Evolutionary conservation across 192 early-diverging fungal genomes (phyloP).

Genomic region (Coemansia sp.): DNA sequence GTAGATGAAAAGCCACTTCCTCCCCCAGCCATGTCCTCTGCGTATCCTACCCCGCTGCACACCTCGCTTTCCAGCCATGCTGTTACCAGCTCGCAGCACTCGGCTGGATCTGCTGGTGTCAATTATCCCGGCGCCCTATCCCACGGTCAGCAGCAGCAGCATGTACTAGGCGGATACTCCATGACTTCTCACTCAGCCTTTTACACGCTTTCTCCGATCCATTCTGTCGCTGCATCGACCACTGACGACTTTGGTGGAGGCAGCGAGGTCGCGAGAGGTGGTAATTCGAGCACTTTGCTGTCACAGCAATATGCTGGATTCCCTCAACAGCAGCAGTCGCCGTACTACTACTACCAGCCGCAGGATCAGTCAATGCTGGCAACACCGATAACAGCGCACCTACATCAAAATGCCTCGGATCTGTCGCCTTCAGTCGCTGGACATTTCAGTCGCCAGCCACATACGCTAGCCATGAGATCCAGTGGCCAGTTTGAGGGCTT

Average conservation of each 20-base stretch:
- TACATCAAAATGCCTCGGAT: conserved; percentile 9
- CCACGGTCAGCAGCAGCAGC: conserved; percentile 21
- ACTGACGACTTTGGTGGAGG: conserved; percentile 31
- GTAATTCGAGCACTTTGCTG: background rate
- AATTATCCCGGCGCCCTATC: conserved; percentile 6
- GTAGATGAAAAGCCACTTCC: conserved; percentile 4
- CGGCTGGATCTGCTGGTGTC: conserved; percentile 13
- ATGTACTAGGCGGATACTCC: conserved; percentile 18
- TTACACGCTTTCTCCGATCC: conserved; percentile 33
- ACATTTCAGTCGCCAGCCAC: conserved; percentile 25
- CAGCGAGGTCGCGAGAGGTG: background rate
- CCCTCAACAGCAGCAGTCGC: conserved; percentile 16
- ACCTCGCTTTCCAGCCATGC: conserved; percentile 11
- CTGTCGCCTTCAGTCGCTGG: conserved; percentile 21
- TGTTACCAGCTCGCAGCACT: conserved; percentile 19
- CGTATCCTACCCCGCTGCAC: conserved; percentile 21
- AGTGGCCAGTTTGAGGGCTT: conserved; percentile 31
- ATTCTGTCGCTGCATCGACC: conserved; percentile 14
- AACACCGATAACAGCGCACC: conserved; percentile 16
- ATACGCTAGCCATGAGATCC: conserved; percentile 10
- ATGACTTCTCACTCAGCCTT: conserved; percentile 38
- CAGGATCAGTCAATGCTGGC: conserved; percentile 19
- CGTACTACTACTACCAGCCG: conserved; percentile 15
- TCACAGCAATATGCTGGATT: conserved; percentile 14
- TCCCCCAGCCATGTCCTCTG: conserved; percentile 6